phyloP scores from a whole-genome alignment of 345 rosid genomes.

The Syzygium grande region DNA sequence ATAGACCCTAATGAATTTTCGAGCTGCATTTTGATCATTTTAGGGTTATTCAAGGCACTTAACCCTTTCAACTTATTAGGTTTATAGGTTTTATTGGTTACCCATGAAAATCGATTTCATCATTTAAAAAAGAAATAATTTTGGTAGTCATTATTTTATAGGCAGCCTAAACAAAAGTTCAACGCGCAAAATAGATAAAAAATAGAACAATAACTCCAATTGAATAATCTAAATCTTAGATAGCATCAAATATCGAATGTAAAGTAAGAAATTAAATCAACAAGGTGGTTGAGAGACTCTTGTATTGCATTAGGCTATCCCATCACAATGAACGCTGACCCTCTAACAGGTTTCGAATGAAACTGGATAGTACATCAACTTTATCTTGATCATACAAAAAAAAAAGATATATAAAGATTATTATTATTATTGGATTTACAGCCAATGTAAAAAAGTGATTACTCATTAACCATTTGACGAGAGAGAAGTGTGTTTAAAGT shows the following conservation, averaged over 20 bases:
- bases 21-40: neutral
- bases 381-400: neutral
- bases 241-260: neutral
- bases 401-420: neutral
- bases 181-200: neutral
- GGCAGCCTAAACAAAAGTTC: neutral
- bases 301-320: neutral
- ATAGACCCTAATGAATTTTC: neutral
- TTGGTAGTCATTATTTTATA: neutral
- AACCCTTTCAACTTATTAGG: no score
- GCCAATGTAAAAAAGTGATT: no score
- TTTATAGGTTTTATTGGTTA: neutral
- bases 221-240: neutral
- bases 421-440: neutral
- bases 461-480: neutral
- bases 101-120: neutral
- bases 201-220: neutral
- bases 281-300: neutral
- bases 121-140: neutral
- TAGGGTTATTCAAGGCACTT: neutral
- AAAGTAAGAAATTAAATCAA: neutral
- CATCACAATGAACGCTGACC: fast-evolving
- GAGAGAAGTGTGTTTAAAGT: neutral
- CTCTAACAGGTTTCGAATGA: neutral
- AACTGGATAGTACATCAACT: neutral